Conservation (phyloP, 75 land plant genomes). For the Azolla pinnata region DNA sequence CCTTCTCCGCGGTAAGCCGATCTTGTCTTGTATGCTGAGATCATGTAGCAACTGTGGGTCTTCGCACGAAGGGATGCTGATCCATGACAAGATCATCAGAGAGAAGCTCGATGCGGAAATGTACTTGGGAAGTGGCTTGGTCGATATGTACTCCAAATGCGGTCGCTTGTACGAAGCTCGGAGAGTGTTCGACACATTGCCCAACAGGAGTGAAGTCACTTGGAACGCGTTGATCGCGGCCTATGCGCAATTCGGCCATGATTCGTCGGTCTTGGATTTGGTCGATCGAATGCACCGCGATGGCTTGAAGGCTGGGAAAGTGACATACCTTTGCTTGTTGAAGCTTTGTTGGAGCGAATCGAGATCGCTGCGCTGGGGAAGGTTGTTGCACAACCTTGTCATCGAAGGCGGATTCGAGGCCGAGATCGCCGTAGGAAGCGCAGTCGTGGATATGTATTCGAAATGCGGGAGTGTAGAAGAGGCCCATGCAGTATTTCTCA, state of each 20-base stretch:
- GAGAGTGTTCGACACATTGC: constrained; percentile 10
- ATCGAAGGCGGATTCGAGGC: constrained; percentile 24
- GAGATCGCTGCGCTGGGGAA: constrained; percentile 18
- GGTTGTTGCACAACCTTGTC: constrained; percentile 38
- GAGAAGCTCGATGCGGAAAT: neutral
- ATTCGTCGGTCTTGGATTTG: constrained; percentile 12
- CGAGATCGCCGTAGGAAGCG: constrained; percentile 36
- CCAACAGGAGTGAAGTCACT: constrained; percentile 17
- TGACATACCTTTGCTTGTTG: constrained; percentile 37
- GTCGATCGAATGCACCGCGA: constrained; percentile 30
- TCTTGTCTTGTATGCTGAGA: constrained; percentile 1
- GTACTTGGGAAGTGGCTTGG: constrained; percentile 6
- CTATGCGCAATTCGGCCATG: constrained; percentile 18
- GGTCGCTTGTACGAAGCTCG: constrained; percentile 11
- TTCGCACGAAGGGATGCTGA: constrained; percentile 6
- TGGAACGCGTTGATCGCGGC: constrained; percentile 23
- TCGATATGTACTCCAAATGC: constrained; percentile 12
- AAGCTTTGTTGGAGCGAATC: constrained; percentile 23
- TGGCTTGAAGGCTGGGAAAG: constrained; percentile 31
- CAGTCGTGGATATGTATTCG: constrained; percentile 41
- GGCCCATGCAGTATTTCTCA: constrained; percentile 30
- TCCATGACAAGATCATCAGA: constrained; percentile 1
- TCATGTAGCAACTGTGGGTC: constrained; percentile 8
- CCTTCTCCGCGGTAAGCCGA: no score
- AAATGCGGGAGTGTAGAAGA: constrained; percentile 31